These are phyloP conservation scores for Phytopythium aichiense DNA, from an alignment of 352 stramenopile species.

Conservation along the genomic window DNA sequence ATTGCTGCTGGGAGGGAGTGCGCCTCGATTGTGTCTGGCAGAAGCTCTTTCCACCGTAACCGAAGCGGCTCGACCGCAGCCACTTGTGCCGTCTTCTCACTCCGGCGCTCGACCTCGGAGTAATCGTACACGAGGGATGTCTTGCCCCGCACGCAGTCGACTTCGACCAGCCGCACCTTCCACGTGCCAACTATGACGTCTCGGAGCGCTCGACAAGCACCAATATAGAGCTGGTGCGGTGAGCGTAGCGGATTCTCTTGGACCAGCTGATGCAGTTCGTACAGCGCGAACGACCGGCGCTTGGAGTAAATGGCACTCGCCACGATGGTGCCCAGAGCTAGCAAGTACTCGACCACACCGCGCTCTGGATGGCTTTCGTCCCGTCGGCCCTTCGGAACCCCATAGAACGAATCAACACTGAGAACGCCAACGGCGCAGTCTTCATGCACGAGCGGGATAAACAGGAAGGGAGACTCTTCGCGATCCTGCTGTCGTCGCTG, in stretches of 20 bases:
- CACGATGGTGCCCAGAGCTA: conserved; percentile 31
- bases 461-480: conserved; percentile 45
- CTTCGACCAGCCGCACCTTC: conserved; percentile 54
- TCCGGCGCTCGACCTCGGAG: conserved; percentile 29
- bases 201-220: conserved; percentile 34
- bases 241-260: conserved; percentile 38
- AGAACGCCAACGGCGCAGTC: conserved; percentile 56
- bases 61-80: conserved; percentile 30
- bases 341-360: conserved; percentile 53
- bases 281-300: conserved; percentile 42
- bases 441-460: conserved; percentile 65
- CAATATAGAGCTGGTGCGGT: conserved; percentile 51
- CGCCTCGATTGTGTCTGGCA: conserved; percentile 34
- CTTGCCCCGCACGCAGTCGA: conserved; percentile 42
- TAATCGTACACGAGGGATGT: conserved; percentile 56
- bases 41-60: conserved; percentile 42
- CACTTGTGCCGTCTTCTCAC: conserved; percentile 15
- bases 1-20: conserved; percentile 15
- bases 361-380: conserved; percentile 65
- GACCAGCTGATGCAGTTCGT: conserved; percentile 30
- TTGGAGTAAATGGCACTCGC: conserved; percentile 60
- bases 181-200: conserved; percentile 41
- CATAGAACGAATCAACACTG: conserved; percentile 49
- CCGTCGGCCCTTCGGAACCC: conserved; percentile 45
- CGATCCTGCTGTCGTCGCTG: background rate